Base-by-base conservation (phyloP, 2,329 filamentous ascomycete species). In the Tolypocladium endophyticum region DNA sequence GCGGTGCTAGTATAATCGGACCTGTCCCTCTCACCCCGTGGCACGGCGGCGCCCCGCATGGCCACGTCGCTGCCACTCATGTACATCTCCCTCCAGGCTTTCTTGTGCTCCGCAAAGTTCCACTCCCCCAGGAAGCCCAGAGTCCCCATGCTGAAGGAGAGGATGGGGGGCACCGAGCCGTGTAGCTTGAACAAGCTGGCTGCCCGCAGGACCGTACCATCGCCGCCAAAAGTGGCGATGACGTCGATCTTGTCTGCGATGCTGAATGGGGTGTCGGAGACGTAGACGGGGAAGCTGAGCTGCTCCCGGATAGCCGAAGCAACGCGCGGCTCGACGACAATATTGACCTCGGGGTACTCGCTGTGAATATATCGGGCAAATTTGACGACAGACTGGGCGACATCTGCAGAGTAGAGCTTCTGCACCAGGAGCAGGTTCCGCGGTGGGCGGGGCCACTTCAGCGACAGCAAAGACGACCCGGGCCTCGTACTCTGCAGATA, bases 91-190 rank as follows among this genome's bases (percentile, higher is more conserved):
- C 91, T 81, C 77, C 95, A 96, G 0, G 94, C 94, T 56, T 90
- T 83, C 74, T 96, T 96, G 76, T 95, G 90, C 68, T 97, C 92
- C 8, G 81, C 80, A 71, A 97, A 97, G 68, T 94, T 95, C 92
- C 93, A 99, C 74, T 97, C 93, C 20, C 93, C 92, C 9, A 99
- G 77, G 66, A 99, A 99, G 0, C 94, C 94, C 0, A 99, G 78
- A 0, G 93, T 95, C 7, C 94, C 94, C 90, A 99, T 97, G 71
- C 92, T 96, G 70, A 99, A 99, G 1, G 90, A 92, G 9, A 99
- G 79, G 39, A 99, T 89, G 0, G 94, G 94, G 0, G 94, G 94
- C 0, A 99, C 93, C 52, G 86, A 85, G 2, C 83, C 80, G 53
- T 89, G 86, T 43, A 90, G 87, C 61, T 91, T 91, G 75, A 73